phyloP scores from a whole-genome alignment of 768 basidiomycete species.

The Calocybe indica region DNA sequence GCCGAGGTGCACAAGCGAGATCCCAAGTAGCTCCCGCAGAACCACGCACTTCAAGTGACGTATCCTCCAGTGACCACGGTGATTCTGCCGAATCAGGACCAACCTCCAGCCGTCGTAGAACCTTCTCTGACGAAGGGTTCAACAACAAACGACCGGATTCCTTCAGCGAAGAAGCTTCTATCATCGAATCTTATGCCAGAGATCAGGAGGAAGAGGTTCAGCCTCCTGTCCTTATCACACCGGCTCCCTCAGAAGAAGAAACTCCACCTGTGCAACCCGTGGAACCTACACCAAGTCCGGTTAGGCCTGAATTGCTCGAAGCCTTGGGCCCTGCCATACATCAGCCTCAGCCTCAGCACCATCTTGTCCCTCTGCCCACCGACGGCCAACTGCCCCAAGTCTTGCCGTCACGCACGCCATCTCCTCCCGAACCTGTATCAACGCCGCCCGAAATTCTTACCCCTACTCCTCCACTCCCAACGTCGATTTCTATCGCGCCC shows the following conservation, averaged over 20 bases:
- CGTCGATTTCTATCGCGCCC: constrained; percentile 22
- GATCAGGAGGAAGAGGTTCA: constrained; percentile 39
- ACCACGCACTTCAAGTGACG: constrained; percentile 60
- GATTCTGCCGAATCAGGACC: constrained; percentile 35
- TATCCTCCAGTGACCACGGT: constrained; percentile 67
- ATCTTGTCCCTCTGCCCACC: constrained; percentile 34
- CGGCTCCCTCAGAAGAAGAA: constrained; percentile 19
- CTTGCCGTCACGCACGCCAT: constrained; percentile 49
- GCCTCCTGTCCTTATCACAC: constrained; percentile 22
- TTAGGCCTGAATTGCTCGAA: constrained; percentile 26
- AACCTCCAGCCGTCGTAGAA: constrained; percentile 31
- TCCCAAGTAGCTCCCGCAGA: constrained; percentile 26
- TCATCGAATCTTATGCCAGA: constrained; percentile 77
- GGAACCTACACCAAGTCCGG: constrained; percentile 17
- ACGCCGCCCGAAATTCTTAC: constrained; percentile 19
- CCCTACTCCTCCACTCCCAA: constrained; percentile 22
- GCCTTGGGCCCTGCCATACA: constrained; percentile 43
- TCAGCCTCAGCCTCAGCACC: constrained; percentile 63
- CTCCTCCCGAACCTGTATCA: constrained; percentile 14
- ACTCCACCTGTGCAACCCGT: constrained; percentile 8
- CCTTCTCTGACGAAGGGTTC: constrained; percentile 42
- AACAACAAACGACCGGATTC: constrained; percentile 52
- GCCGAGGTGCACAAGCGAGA: constrained; percentile 28
- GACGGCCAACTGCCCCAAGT: constrained; percentile 37
- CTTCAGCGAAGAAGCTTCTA: constrained; percentile 74